phyloP scores from a whole-genome alignment of 2,329 filamentous ascomycete species.

The Apiospora malaysiana region DNA sequence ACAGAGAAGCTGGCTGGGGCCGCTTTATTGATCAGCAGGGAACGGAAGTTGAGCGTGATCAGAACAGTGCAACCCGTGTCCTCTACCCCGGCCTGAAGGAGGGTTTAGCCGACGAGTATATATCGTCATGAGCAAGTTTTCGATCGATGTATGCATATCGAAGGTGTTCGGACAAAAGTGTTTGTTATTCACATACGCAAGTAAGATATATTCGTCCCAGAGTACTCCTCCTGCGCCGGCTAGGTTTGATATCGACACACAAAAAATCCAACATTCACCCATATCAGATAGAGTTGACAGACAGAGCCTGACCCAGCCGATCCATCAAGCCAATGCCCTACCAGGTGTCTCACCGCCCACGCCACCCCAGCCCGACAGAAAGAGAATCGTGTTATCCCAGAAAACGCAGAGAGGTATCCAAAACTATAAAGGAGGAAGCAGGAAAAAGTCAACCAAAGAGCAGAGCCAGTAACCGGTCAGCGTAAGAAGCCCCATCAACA shows the following conservation, averaged over 20 bases:
- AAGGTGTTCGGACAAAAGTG: slow-evolving; percentile 27
- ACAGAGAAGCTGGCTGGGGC: too few relatives aligned
- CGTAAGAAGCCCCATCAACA: not conserved
- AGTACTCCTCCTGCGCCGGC: slow-evolving; percentile 15
- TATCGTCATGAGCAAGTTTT: not conserved
- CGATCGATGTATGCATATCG: not conserved
- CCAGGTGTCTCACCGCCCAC: not conserved
- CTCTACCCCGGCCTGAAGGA: not conserved
- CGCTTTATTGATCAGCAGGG: too few relatives aligned
- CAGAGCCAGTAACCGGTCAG: not conserved
- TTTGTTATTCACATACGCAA: slow-evolving; percentile 28
- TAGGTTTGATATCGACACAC: slow-evolving; percentile 17
- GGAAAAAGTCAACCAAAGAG: not conserved
- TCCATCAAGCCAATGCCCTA: slow-evolving; percentile 7
- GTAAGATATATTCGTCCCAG: slow-evolving; percentile 2
- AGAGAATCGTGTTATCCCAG: not conserved
- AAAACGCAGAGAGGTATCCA: not conserved
- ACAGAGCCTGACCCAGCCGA: not conserved
- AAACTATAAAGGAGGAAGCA: not conserved
- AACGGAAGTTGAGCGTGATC: too few relatives aligned
- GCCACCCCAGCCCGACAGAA: not conserved
- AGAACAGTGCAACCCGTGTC: not conserved
- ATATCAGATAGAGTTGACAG: too few relatives aligned
- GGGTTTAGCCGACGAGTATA: not conserved
- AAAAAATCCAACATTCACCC: not conserved